Evolutionary conservation across 192 early-diverging fungal genomes (phyloP).

Genomic region (Dissophora ornata): DNA sequence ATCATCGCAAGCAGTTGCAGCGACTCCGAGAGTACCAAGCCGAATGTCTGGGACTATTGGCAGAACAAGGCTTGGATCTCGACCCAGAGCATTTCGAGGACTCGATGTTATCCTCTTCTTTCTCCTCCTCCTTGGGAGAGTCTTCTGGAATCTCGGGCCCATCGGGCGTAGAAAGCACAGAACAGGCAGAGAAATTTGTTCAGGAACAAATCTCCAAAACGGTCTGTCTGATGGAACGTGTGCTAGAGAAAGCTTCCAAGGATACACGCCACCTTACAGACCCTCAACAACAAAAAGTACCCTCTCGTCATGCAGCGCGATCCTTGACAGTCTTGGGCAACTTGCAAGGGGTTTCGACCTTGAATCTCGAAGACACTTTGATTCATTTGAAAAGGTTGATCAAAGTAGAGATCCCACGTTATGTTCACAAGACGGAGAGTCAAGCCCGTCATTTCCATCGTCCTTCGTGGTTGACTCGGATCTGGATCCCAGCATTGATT

Average conservation of each 20-base stretch:
- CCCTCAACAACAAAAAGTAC: slow-evolving; percentile 19
- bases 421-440: slow-evolving; percentile 40
- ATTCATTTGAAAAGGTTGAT: slow-evolving; percentile 47
- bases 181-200: slow-evolving; percentile 33
- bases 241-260: slow-evolving; percentile 40
- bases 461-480: slow-evolving; percentile 67
- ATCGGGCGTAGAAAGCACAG: background rate
- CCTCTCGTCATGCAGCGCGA: slow-evolving; percentile 24
- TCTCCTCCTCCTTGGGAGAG: background rate
- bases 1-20: slow-evolving; percentile 61
- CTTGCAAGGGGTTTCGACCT: slow-evolving; percentile 16
- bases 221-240: slow-evolving; percentile 27
- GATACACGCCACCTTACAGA: slow-evolving; percentile 23
- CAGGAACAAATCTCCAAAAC: slow-evolving; percentile 43
- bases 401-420: slow-evolving; percentile 40
- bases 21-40: slow-evolving; percentile 68
- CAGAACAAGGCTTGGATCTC: slow-evolving; percentile 59
- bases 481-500: slow-evolving; percentile 74
- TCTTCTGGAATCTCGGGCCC: too few relatives aligned
- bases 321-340: slow-evolving; percentile 44
- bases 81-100: slow-evolving; percentile 47
- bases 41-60: slow-evolving; percentile 70
- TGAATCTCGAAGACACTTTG: slow-evolving; percentile 20
- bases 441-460: slow-evolving; percentile 62
- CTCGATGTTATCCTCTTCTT: slow-evolving; percentile 9